Base-by-base conservation (phyloP, 164 flowering plant genomes). In the Echeveria elegans region DNA sequence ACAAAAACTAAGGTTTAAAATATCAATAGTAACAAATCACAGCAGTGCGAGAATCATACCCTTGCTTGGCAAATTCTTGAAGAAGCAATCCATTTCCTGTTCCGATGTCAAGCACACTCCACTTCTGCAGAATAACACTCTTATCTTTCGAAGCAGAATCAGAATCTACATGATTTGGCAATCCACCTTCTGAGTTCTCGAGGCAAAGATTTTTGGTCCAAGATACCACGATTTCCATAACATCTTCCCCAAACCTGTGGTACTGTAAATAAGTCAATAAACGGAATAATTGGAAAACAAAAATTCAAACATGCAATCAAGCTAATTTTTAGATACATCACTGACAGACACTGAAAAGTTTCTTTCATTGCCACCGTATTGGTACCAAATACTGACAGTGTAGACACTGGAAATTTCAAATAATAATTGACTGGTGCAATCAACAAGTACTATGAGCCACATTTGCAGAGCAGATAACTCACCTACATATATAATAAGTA, bases 81-180 rank as follows among this genome's bases (percentile, higher is more conserved):
- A 94, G 99, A 75, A 94, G 92, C 74, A 94, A 77, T 69, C 97
- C 99, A 78, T 94, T 94, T 70, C 99, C 99, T 66, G 99, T 94
- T 37, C 99, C 99, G 77, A 94, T 69, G 69, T 94, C 99, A 76
- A 94, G 97, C 52, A 91, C 89, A 79, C 81, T 86, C 99, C 97
- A 94, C 21, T 63, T 36, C 56, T 87, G 77, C 78, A 94, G 68
- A 66, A 77, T 78, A 41, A 79, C 76, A 68, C 69, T 71, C 62
- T 77, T 74, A 53, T 82, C 85, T 71, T 45, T 75, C 31, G 80
- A 47, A 50, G 77, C 86, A 32, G 77, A 59, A 63, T 76, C 78
- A 62, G 75, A 77, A 69, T 77, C 77, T 64, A 58, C 70, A 75
- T 81, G 82, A 76, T 78, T 83, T n/a, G 78, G 77, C 47, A 77